A percentile compares a stretch with the other conserved stretches of the same genome.
Conservation (phyloP, 345 rosid species). For the Gossypium bickii region DNA sequence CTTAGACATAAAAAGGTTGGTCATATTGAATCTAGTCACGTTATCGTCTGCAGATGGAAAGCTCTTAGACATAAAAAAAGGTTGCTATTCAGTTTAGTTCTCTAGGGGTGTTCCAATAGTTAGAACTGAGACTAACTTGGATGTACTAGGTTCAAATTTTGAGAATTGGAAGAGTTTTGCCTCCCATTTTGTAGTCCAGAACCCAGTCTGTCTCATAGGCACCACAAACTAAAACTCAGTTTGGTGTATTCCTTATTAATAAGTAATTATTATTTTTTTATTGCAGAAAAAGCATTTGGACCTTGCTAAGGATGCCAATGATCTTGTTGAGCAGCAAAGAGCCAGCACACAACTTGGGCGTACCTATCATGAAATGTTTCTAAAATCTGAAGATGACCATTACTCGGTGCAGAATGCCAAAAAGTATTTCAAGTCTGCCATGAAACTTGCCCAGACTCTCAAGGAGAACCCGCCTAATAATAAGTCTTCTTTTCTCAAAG, state of each 20-base stretch:
- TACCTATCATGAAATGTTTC: constrained; percentile 72
- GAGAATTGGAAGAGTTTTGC: background rate
- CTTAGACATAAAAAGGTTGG: background rate
- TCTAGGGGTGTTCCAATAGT: background rate
- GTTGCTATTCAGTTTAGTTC: background rate
- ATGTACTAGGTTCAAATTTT: background rate
- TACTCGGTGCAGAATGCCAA: constrained; percentile 65
- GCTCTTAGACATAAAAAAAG: background rate
- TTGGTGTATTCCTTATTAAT: background rate
- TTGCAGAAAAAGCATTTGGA: constrained; percentile 81
- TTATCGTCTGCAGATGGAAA: background rate
- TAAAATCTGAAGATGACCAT: constrained; percentile 59
- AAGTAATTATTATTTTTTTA: background rate
- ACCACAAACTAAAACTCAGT: background rate
- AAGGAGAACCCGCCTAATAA: constrained; percentile 58
- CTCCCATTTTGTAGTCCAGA: background rate
- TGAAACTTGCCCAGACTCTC: constrained; percentile 61
- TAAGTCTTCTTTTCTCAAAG: constrained; percentile 66
- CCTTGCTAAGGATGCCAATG: constrained; percentile 66
- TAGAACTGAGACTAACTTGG: background rate
- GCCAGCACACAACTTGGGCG: constrained; percentile 92
- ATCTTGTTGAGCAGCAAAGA: constrained; percentile 86
- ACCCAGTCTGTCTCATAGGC: background rate
- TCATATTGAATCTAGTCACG: background rate
- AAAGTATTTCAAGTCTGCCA: constrained; percentile 76